These are phyloP conservation scores for Geosmithia putterillii DNA, from an alignment of 2,329 filamentous ascomycete genomes.

Conservation along the genomic window DNA sequence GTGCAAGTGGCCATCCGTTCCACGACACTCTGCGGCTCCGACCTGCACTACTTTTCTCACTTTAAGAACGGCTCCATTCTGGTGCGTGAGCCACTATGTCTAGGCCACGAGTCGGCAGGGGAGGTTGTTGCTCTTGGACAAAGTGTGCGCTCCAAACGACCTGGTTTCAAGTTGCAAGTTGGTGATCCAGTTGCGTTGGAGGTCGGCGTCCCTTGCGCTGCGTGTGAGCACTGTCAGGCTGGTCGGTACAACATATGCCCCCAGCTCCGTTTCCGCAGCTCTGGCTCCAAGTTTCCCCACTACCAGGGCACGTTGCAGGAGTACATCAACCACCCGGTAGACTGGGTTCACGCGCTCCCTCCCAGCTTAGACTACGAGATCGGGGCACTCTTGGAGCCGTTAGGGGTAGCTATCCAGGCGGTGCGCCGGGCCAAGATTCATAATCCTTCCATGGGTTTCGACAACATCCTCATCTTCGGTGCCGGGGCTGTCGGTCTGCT, in stretches of 20 bases:
- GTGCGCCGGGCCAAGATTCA: not conserved
- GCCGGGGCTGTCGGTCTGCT: slow-evolving; percentile 11
- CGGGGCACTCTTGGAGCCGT: slow-evolving; percentile 7
- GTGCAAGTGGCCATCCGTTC: slow-evolving; percentile 34
- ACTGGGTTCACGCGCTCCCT: not conserved
- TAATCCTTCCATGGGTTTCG: not conserved
- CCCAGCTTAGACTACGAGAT: slow-evolving; percentile 4
- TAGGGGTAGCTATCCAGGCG: slow-evolving; percentile 6
- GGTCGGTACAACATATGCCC: slow-evolving; percentile 52
- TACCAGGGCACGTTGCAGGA: slow-evolving; percentile 52
- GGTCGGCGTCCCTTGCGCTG: slow-evolving; percentile 40
- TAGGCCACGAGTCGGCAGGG: slow-evolving; percentile 51
- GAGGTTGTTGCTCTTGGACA: slow-evolving; percentile 36
- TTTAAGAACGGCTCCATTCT: slow-evolving; percentile 61
- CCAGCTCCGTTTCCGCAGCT: slow-evolving; percentile 48
- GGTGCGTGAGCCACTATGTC: slow-evolving; percentile 50
- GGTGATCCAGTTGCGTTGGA: slow-evolving; percentile 48
- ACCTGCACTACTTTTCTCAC: slow-evolving; percentile 61
- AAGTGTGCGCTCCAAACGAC: not conserved
- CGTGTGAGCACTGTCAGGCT: slow-evolving; percentile 36
- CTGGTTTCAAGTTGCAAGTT: slow-evolving; percentile 38
- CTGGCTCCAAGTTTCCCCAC: slow-evolving; percentile 50
- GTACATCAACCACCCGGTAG: slow-evolving; percentile 34
- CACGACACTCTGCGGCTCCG: slow-evolving; percentile 58
- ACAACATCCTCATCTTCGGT: not conserved